These are phyloP conservation scores for Marasmius sp. DNA, from an alignment of 1,284 basidiomycete species.

Conservation along the genomic window DNA sequence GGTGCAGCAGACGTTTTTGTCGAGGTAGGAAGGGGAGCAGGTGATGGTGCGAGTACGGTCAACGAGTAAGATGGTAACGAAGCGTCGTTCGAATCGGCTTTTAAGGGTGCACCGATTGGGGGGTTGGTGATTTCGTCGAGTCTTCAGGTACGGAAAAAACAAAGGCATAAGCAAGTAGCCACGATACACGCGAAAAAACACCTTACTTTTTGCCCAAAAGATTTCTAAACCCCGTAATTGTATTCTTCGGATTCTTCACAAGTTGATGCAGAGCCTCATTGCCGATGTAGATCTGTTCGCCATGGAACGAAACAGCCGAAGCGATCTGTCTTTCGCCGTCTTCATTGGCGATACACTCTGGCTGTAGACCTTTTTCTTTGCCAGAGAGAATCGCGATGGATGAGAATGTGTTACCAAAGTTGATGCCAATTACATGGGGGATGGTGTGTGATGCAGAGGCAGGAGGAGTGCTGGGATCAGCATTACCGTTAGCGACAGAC, in stretches of 20 bases:
- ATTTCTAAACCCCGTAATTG: slow-evolving; percentile 93
- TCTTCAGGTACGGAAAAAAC: slow-evolving; percentile 34
- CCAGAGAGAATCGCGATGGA: too few species aligned
- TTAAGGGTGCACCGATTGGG: slow-evolving; percentile 61
- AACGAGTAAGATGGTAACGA: slow-evolving; percentile 88
- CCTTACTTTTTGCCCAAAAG: slow-evolving; percentile 89
- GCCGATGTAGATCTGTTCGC: slow-evolving; percentile 88
- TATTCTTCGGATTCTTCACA: slow-evolving; percentile 94
- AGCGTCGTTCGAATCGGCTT: slow-evolving; percentile 72
- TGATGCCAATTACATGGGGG: slow-evolving; percentile 85
- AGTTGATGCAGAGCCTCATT: slow-evolving; percentile 95
- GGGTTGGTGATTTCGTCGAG: slow-evolving; percentile 75
- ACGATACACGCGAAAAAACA: background rate
- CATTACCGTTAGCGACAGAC: slow-evolving; percentile 1
- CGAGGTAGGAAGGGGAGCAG: slow-evolving; percentile 54
- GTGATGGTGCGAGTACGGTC: slow-evolving; percentile 75
- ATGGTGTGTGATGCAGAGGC: slow-evolving; percentile 18
- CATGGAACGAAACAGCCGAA: slow-evolving; percentile 90
- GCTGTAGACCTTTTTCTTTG: too few species aligned
- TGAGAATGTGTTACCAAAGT: slow-evolving; percentile 96
- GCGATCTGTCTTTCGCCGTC: slow-evolving; percentile 98
- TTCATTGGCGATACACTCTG: slow-evolving; percentile 98
- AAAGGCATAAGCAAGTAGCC: background rate
- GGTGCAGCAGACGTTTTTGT: slow-evolving; percentile 70
- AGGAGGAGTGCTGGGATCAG: background rate